Conservation (phyloP, 495 filamentous ascomycete genomes). For the Pseudevernia furfuracea region DNA sequence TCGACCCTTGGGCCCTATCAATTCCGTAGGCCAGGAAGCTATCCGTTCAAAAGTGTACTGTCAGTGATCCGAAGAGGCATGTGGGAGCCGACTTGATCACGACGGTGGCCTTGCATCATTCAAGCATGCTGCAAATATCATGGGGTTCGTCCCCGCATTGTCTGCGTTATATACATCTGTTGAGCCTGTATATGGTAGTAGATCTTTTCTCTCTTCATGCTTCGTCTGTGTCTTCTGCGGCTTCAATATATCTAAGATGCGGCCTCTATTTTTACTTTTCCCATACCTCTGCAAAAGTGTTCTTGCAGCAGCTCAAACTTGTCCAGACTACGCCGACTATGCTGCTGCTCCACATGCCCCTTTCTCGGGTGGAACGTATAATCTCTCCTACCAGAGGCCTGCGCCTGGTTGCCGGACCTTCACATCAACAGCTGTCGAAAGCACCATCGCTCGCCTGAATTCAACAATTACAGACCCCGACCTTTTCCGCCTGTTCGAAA, state of each 20-base stretch:
- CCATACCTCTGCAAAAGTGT: background rate
- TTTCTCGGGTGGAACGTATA: constrained; percentile 34
- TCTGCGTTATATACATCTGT: background rate
- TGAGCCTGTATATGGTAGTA: background rate
- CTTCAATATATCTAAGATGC: background rate
- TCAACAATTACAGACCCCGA: constrained; percentile 52
- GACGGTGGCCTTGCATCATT: background rate
- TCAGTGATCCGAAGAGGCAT: no score
- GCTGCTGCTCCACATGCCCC: constrained; percentile 28
- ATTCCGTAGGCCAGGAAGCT: background rate
- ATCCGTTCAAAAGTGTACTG: background rate
- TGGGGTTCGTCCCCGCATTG: background rate
- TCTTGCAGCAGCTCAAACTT: constrained; percentile 15
- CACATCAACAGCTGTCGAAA: constrained; percentile 45
- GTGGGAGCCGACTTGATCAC: no score
- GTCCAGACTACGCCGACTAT: constrained; percentile 35
- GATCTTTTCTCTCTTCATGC: background rate
- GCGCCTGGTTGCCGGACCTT: constrained; percentile 50
- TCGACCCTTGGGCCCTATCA: background rate
- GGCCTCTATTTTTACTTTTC: background rate
- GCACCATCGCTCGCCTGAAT: constrained; percentile 40
- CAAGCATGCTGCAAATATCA: background rate
- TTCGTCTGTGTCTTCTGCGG: background rate
- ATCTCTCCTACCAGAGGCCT: constrained; percentile 51
- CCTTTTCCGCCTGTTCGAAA: constrained; percentile 54